Evolutionary conservation across 805 yeast species (phyloP).

Genomic region (Kazachstania psychrophila): DNA sequence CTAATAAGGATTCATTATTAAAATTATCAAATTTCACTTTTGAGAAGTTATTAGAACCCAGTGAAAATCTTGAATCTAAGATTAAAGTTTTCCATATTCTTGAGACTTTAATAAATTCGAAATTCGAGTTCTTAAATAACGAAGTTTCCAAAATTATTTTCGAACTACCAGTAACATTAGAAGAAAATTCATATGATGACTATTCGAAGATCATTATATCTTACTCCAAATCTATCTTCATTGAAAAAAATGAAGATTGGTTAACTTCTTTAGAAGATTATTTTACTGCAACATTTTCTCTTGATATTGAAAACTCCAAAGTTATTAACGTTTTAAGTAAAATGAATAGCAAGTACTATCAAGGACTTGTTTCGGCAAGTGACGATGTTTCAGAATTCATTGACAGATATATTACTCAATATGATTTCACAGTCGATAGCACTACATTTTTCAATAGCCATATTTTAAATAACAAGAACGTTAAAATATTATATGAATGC

Average conservation of each 20-base stretch:
- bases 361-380: slow-evolving; percentile 6
- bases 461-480: slow-evolving; percentile 31
- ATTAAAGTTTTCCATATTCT: slow-evolving; percentile 7
- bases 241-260: slow-evolving; percentile 10
- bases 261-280: slow-evolving; percentile 14
- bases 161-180: slow-evolving; percentile 30
- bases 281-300: slow-evolving; percentile 13
- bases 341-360: slow-evolving; percentile 22
- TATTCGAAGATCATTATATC: slow-evolving; percentile 29
- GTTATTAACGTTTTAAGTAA: slow-evolving; percentile 28
- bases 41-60: slow-evolving; percentile 10
- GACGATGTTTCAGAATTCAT: slow-evolving; percentile 17
- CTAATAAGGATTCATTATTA: slow-evolving; percentile 13
- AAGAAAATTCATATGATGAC: slow-evolving; percentile 22
- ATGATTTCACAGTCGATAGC: slow-evolving; percentile 21
- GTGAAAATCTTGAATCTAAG: slow-evolving; percentile 7
- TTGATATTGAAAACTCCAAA: slow-evolving; percentile 14
- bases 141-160: slow-evolving; percentile 30
- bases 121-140: slow-evolving; percentile 4
- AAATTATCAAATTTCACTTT: slow-evolving; percentile 14
- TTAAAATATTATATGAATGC: slow-evolving; percentile 28
- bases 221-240: slow-evolving; percentile 26
- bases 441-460: slow-evolving; percentile 21
- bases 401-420: slow-evolving; percentile 17
- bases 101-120: slow-evolving; percentile 6